phyloP scores from a whole-genome alignment of 768 basidiomycete genomes.

The Lyophyllum decastes region DNA sequence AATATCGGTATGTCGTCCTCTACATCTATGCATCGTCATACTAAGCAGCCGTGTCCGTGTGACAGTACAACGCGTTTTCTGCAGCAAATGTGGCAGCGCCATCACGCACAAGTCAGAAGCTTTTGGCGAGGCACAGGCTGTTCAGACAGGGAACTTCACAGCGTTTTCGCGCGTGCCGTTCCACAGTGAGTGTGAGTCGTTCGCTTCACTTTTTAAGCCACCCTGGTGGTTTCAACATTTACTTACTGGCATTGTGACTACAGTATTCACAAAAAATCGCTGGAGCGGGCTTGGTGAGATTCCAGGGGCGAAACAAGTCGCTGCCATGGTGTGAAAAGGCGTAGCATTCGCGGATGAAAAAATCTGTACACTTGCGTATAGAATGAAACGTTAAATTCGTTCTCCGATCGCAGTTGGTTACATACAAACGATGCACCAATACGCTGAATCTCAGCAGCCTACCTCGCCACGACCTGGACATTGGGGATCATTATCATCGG shows the following conservation, averaged over 20 bases:
- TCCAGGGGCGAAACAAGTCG: not conserved
- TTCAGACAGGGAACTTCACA: conserved; percentile 39
- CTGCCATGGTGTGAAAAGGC: not conserved
- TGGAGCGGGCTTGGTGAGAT: not conserved
- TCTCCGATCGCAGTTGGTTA: no score
- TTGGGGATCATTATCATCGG: no score
- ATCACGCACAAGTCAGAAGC: conserved; percentile 32
- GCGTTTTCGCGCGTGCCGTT: not conserved
- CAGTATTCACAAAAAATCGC: not conserved
- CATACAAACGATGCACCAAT: no score
- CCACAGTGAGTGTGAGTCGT: not conserved
- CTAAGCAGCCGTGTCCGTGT: not conserved
- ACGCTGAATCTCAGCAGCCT: no score
- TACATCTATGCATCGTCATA: not conserved
- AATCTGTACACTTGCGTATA: not conserved
- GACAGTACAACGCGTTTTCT: conserved; percentile 38
- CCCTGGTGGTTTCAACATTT: not conserved
- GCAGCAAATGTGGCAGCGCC: conserved; percentile 36
- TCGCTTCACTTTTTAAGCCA: not conserved
- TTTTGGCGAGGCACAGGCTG: conserved; percentile 35
- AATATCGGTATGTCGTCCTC: conserved; percentile 30
- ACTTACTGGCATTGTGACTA: not conserved
- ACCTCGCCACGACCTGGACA: no score
- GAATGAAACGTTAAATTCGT: no score
- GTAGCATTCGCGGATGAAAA: not conserved